Conservation (phyloP, 495 filamentous ascomycete species). For the Halenospora varia region DNA sequence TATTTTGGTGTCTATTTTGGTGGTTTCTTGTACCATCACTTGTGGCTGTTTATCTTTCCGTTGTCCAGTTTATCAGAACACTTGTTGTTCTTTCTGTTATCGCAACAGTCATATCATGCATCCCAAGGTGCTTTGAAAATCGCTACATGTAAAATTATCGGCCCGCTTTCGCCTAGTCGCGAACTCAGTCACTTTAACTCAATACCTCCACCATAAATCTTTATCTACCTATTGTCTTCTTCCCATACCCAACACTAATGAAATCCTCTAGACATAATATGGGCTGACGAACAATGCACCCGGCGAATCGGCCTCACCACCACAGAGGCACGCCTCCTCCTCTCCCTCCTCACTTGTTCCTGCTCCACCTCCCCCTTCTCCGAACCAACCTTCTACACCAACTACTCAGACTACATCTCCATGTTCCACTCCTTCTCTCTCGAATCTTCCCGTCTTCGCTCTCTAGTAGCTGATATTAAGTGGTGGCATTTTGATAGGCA, state of each 20-base stretch:
- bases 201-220: not conserved
- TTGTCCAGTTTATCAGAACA: too few species aligned
- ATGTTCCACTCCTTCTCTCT: constrained; percentile 20
- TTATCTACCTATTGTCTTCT: not conserved
- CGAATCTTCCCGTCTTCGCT: constrained; percentile 7
- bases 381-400: constrained; percentile 15
- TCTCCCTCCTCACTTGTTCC: too few species aligned
- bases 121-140: too few species aligned
- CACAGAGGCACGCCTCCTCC: constrained; percentile 16
- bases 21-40: too few species aligned
- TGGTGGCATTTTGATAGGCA: constrained; percentile 12
- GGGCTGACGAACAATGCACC: constrained; percentile 21
- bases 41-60: too few species aligned
- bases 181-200: too few species aligned
- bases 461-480: constrained; percentile 3
- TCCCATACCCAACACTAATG: not conserved
- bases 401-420: constrained; percentile 17
- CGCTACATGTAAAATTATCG: too few species aligned
- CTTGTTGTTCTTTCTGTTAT: too few species aligned
- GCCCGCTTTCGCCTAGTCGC: too few species aligned
- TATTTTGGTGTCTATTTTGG: not conserved
- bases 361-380: constrained; percentile 17
- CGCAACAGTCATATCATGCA: too few species aligned
- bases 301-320: constrained; percentile 18
- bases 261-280: constrained; percentile 11